Evolutionary conservation across 2,329 filamentous ascomycete species (phyloP).

Genomic region (Byssothecium circinans): DNA sequence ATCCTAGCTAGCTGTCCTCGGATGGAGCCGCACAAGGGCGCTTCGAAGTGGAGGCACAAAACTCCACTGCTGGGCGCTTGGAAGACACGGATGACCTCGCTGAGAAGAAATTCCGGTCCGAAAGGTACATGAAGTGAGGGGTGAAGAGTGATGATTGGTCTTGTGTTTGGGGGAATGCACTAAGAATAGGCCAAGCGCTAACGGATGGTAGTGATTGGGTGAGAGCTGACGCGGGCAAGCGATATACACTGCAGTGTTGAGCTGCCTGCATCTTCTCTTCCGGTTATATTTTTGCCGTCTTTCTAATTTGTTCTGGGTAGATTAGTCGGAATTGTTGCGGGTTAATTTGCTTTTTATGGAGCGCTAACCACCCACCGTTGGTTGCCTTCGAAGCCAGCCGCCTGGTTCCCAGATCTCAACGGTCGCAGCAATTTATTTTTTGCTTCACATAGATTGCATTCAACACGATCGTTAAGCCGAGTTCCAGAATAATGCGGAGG

Average conservation of each 20-base stretch:
- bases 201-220: not conserved
- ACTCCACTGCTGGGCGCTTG: constrained; percentile 27
- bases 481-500: too few relatives aligned
- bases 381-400: too few relatives aligned
- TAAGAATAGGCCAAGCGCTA: not conserved
- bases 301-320: too few relatives aligned
- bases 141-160: not conserved
- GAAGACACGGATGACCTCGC: constrained; percentile 16
- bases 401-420: too few relatives aligned
- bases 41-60: constrained; percentile 9
- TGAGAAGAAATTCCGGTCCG: constrained; percentile 28
- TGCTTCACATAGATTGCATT: too few relatives aligned
- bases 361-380: too few relatives aligned
- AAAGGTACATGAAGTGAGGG: not conserved
- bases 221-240: not conserved
- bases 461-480: too few relatives aligned
- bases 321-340: too few relatives aligned
- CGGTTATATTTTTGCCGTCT: not conserved
- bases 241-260: not conserved
- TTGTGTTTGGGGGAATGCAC: not conserved
- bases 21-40: constrained; percentile 4
- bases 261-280: not conserved
- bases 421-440: too few relatives aligned
- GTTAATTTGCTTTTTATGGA: too few relatives aligned
- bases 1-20: constrained; percentile 15